Evolutionary conservation across 2,329 filamentous ascomycete species (phyloP), one percentile per base, ranked within the genome.

Genomic region (Cladosporium sp.): DNA sequence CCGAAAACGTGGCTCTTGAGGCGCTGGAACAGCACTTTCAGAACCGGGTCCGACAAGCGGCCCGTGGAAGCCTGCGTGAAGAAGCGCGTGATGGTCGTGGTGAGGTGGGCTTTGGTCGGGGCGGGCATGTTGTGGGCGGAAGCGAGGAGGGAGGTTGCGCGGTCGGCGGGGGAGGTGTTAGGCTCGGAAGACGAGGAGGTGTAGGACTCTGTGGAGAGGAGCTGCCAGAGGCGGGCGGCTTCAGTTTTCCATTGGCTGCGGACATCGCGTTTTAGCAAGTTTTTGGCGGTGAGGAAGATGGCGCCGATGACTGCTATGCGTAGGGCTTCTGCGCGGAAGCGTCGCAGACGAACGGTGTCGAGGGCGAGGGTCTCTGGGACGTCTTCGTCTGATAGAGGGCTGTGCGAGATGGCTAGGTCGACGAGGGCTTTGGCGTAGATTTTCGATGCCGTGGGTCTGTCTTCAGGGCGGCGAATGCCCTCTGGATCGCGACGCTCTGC

Each of bases 241-340:
- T 93, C 89, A 26, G 83, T 86, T 76, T 89, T 91, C 91, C 91
- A 95, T 23, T 89, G 87, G 14, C 86, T 85, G 53, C 91, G 87
- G 3, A 92, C 90, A 73, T 94, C 91, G 18, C 91, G 87, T 78
- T 93, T 93, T 34, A 95, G 84, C 8, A 94, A 82, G 70, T 93
- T 94, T 80, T 95, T 95, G 76, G 89, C 90, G 60, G 92, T 92
- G 16, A 94, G 80, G 30, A 93, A 80, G 57, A 94, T 89, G 0
- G 91, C 89, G 1, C 89, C 90, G 3, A 90, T 86, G 1, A 90
- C 90, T 25, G 91, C 86, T 70, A 94, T 89, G 53, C 87, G 85
- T 54, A 89, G 78, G 0, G 87, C 82, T 65, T 87, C 82, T 28
- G 79, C 76, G 10, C 87, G 85, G 57, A 87, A 83, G 25, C 83